Percentiles rank a stretch among this genome's conserved stretches.
phyloP scores from a whole-genome alignment of 176 grass and related monocot genomes.

The Juncus effusus region DNA sequence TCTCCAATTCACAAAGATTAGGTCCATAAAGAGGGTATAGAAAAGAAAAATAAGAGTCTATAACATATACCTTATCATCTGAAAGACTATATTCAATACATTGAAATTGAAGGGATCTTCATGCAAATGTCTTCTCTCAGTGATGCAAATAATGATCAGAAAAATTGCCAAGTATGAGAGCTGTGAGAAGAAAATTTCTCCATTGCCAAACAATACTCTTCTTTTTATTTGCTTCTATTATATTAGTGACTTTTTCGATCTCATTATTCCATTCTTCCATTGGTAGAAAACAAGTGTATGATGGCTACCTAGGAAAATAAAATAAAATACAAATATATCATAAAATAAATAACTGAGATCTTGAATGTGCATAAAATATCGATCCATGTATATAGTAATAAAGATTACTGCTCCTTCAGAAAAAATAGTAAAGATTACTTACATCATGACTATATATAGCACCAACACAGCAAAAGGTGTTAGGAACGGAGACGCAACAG shows the following conservation, averaged over 20 bases:
- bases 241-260: background rate
- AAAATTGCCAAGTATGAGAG: conserved; percentile 50
- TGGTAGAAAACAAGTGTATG: conserved; percentile 52
- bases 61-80: conserved; percentile 47
- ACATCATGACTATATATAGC: conserved; percentile 79
- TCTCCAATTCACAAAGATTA: conserved; percentile 34
- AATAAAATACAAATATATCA: background rate
- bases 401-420: background rate
- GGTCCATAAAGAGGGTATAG: background rate
- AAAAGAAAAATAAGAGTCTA: background rate
- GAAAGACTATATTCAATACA: conserved; percentile 51
- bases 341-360: background rate
- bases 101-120: conserved; percentile 61
- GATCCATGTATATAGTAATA: background rate
- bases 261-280: conserved; percentile 11
- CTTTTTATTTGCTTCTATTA: conserved; percentile 4
- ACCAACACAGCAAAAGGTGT: conserved; percentile 58
- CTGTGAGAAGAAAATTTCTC: conserved; percentile 44
- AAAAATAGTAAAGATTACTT: conserved; percentile 3
- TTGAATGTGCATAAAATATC: background rate
- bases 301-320: conserved; percentile 47
- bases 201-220: conserved; percentile 15
- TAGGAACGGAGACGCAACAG: no score
- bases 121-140: conserved; percentile 45
- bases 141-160: conserved; percentile 54